Evolutionary conservation across 345 rosid genomes (phyloP), one percentile per base, ranked within the genome.

Genomic region (Laguncularia racemosa): DNA sequence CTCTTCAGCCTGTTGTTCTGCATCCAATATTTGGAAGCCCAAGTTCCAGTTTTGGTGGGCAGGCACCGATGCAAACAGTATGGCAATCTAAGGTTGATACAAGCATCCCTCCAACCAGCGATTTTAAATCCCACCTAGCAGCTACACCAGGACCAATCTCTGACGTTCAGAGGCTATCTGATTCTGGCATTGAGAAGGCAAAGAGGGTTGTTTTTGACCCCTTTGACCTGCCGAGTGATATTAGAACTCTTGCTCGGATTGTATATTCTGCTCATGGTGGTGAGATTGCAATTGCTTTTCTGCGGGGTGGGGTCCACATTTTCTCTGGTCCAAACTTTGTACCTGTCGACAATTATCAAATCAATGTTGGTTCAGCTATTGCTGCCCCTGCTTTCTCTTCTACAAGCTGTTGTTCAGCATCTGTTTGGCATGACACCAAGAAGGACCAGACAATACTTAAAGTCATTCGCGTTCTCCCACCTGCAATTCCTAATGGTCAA

Each of bases 191-290:
- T 67, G 87, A 84, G 69, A 87, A 82, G 77, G 63, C 77, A 26
- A 81, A 78, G 71, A 76, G 79, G 71, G 86, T 93, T 64, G 72
- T 72, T 52, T 93, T 93, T 78, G 99, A 93, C 78, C 99, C 99
- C 61, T 87, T 85, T 71, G 99, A 93, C 76, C 74, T 93, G 71
- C 99, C 97, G 14, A 93, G 99, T 74, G 97, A 89, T 74, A 76
- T 93, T 63, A 80, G 99, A 67, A 84, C 95, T 14, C 92, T 93
- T 68, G 96, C 92, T 48, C 85, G 95, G 49, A 90, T 93, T 62
- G 87, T 90, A 66, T 93, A 90, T 76, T 90, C 99, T 76, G 96
- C 99, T 59, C 99, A 93, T 72, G 96, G 99, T 63, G 97, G 97
- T 58, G 99, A 93, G 76, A 82, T 93, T 65, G 97, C 99, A 49